These are phyloP conservation scores for Pleurotus giganteus DNA, from an alignment of 768 basidiomycete genomes.

Conservation along the genomic window DNA sequence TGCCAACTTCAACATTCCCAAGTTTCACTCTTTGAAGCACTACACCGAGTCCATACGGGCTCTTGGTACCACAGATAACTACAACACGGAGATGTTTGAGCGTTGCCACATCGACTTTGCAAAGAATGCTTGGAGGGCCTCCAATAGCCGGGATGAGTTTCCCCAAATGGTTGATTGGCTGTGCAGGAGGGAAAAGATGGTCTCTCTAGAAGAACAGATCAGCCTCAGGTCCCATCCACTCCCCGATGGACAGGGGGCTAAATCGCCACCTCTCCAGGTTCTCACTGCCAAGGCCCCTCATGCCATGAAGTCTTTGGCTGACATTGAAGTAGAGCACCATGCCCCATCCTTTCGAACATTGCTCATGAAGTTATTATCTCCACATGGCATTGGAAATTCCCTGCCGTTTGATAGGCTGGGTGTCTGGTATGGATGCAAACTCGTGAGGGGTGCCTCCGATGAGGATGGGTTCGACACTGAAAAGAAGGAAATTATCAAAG, in stretches of 20 bases:
- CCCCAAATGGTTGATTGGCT: slow-evolving; percentile 39
- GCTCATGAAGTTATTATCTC: slow-evolving; percentile 24
- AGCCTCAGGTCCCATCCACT: slow-evolving; percentile 18
- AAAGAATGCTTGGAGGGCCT: too few relatives aligned
- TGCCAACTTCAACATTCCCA: slow-evolving; percentile 39
- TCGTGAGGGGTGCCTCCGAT: too few relatives aligned
- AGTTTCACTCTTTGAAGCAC: slow-evolving; percentile 36
- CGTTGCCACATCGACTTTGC: slow-evolving; percentile 38
- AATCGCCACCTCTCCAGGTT: slow-evolving; percentile 11
- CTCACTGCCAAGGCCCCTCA: slow-evolving; percentile 19
- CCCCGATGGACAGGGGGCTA: slow-evolving; percentile 1
- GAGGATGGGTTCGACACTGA: slow-evolving; percentile 31
- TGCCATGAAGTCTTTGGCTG: slow-evolving; percentile 16
- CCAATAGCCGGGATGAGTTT: slow-evolving; percentile 34
- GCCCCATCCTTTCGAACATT: slow-evolving; percentile 22
- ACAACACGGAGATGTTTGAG: slow-evolving; percentile 38
- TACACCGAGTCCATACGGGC: slow-evolving; percentile 27
- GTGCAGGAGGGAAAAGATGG: slow-evolving; percentile 28
- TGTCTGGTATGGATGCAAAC: slow-evolving; percentile 31
- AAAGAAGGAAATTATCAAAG: slow-evolving; percentile 14
- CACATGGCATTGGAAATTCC: too few relatives aligned
- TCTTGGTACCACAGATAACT: slow-evolving; percentile 36
- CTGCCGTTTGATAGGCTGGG: slow-evolving; percentile 23
- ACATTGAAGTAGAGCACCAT: slow-evolving; percentile 21
- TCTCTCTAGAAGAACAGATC: slow-evolving; percentile 20